phyloP scores from a whole-genome alignment of 2,329 filamentous ascomycete species.

The Neobulgaria alba region DNA sequence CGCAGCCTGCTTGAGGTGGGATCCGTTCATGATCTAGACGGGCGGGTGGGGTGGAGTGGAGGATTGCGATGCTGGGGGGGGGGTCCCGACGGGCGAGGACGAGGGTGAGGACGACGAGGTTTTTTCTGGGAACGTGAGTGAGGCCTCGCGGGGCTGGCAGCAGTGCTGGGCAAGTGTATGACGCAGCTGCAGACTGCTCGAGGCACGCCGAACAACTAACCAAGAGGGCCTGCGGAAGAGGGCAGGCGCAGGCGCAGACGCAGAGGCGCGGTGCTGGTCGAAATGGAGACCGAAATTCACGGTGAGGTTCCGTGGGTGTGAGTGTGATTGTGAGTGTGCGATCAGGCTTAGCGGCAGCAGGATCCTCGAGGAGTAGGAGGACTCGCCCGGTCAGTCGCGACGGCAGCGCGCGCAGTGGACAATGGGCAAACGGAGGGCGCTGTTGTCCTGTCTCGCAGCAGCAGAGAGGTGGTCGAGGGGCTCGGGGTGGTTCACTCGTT shows the following conservation, averaged over 20 bases:
- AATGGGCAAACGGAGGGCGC: neutral
- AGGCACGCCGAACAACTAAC: too few relatives aligned
- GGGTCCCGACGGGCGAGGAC: neutral
- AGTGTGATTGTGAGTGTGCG: neutral
- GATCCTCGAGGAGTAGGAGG: neutral
- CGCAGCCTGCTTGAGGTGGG: conserved; percentile 32
- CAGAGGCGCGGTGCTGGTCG: neutral
- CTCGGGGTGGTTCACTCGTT: neutral
- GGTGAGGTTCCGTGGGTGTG: neutral
- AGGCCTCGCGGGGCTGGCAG: neutral
- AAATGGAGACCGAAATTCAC: neutral
- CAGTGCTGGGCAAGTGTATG: neutral
- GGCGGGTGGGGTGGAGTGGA: neutral
- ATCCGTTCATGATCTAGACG: conserved; percentile 25
- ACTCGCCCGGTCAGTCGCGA: neutral
- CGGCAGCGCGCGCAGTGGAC: neutral
- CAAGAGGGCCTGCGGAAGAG: too few relatives aligned
- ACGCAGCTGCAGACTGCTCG: neutral
- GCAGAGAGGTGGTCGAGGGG: neutral
- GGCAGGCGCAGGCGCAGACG: too few relatives aligned
- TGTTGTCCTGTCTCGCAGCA: neutral
- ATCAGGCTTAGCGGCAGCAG: neutral
- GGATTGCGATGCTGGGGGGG: neutral
- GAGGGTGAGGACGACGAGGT: neutral
- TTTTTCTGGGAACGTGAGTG: neutral